A percentile compares a stretch with the other conserved stretches of the same genome.
phyloP scores from a whole-genome alignment of 495 filamentous ascomycete genomes.

The Penicillium pulvis region DNA sequence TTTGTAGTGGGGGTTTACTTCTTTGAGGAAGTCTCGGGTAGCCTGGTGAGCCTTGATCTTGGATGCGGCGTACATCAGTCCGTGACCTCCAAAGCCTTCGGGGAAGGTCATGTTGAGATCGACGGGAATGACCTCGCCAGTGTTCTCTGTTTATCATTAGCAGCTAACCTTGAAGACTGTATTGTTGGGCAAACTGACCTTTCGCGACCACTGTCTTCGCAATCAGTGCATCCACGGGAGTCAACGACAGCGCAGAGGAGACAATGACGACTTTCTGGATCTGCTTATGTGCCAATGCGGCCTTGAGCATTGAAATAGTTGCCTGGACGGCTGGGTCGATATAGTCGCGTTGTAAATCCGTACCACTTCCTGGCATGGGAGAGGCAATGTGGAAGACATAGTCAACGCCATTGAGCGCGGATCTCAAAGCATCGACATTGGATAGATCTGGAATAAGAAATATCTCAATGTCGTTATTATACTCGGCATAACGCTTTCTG shows the following conservation, averaged over 20 bases:
- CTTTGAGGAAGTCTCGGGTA: constrained; percentile 25
- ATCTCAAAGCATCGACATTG: constrained; percentile 43
- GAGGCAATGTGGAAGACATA: constrained; percentile 57
- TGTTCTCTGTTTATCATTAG: constrained; percentile 12
- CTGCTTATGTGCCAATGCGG: constrained; percentile 31
- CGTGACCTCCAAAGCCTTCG: constrained; percentile 6
- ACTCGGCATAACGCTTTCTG: constrained; percentile 14
- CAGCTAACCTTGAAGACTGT: not conserved
- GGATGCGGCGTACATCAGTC: constrained; percentile 19
- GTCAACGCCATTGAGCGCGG: constrained; percentile 46
- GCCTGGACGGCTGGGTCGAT: constrained; percentile 40
- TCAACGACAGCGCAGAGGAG: constrained; percentile 39
- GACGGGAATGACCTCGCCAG: constrained; percentile 10
- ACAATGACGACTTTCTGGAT: constrained; percentile 47
- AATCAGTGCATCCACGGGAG: constrained; percentile 13
- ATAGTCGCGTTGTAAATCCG: constrained; percentile 16
- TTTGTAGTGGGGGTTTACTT: constrained; percentile 18
- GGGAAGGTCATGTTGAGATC: constrained; percentile 6
- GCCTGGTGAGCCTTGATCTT: constrained; percentile 33
- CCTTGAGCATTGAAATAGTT: constrained; percentile 39
- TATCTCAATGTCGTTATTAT: constrained; percentile 31
- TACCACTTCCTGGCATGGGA: constrained; percentile 32
- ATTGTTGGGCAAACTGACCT: not conserved
- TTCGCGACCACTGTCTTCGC: not conserved
- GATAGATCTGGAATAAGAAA: constrained; percentile 51